Evolutionary conservation across 805 yeast species (phyloP), one percentile per base, ranked within the genome.

Genomic region (Yamadazyma laniorum): DNA sequence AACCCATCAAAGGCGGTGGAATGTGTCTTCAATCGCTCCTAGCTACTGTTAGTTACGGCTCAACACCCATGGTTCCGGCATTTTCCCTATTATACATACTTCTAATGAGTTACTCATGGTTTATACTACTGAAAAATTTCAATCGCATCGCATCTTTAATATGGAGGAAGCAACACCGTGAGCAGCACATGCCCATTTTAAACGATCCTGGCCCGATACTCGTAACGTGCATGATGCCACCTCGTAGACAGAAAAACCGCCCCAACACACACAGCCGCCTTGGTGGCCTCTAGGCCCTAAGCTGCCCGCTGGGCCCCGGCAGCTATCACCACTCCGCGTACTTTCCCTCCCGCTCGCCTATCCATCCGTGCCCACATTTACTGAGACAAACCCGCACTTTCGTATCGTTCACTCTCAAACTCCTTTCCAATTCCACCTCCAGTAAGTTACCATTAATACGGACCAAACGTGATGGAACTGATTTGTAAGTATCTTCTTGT

Each of bases 1-100:
- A 91, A 68, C 17, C 97, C 95, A 56, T 86, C 87, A 59, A 91
- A 91, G 3, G 96, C 88, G 35, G 79, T 68, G 11, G 93, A 80
- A 55, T 84, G 89, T 22, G 79, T 78, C 61, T 84, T 80, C 50
- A 85, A 74, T 48, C 95, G 79, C 56, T 85, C 93, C 81, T 80
- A 41, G 11, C 19, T 6, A 9, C 31, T 29, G 59, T 59, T 59
- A 58, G 62, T 54, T 23, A 27, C 16, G 30, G 25, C 13, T 8
- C 39, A 6, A n/a, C n/a, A n/a, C n/a, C n/a, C n/a, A n/a, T n/a
- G n/a, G n/a, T n/a, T n/a, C n/a, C n/a, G 14, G n/a, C n/a, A n/a
- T n/a, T n/a, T 27, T 12, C 15, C 12, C 32, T 26, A 16, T 12
- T 33, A 27, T 34, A 72, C 79, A 48, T 71, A 75, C 80, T 60